phyloP scores from a whole-genome alignment of 345 rosid species.

The Acer negundo region DNA sequence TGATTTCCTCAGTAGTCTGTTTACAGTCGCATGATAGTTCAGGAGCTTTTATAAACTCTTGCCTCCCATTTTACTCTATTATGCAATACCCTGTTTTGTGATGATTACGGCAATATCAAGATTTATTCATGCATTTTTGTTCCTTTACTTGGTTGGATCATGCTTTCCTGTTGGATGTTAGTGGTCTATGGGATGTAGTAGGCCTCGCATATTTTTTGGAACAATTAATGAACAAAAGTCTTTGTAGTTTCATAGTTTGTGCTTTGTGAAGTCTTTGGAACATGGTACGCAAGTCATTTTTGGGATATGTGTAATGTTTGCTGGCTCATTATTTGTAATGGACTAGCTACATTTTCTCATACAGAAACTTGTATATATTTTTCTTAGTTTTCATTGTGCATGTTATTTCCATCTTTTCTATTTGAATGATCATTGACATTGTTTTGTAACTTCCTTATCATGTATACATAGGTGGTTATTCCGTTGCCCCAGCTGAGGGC shows the following conservation, averaged over 20 bases:
- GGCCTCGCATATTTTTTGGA: neutral
- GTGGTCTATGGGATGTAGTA: neutral
- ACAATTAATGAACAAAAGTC: neutral
- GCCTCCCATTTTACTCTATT: neutral
- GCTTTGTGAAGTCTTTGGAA: neutral
- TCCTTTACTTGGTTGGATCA: neutral
- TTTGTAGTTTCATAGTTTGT: neutral
- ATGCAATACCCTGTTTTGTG: neutral
- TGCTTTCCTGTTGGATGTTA: neutral
- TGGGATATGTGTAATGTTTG: neutral
- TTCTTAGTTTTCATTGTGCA: neutral
- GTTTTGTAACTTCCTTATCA: neutral
- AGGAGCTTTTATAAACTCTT: neutral
- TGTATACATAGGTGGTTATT: constrained; percentile 56
- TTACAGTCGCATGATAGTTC: neutral
- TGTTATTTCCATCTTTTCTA: neutral
- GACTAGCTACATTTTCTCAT: neutral
- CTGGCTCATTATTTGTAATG: neutral
- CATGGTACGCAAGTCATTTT: neutral
- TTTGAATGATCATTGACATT: constrained; percentile 1
- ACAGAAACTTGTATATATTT: neutral
- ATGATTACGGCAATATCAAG: neutral
- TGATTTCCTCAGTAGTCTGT: neutral
- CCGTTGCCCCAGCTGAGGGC: constrained; percentile 72
- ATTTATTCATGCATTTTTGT: neutral